Evolutionary conservation across 2,329 filamentous ascomycete genomes (phyloP).

Genomic region (Fusarium marasasianum): DNA sequence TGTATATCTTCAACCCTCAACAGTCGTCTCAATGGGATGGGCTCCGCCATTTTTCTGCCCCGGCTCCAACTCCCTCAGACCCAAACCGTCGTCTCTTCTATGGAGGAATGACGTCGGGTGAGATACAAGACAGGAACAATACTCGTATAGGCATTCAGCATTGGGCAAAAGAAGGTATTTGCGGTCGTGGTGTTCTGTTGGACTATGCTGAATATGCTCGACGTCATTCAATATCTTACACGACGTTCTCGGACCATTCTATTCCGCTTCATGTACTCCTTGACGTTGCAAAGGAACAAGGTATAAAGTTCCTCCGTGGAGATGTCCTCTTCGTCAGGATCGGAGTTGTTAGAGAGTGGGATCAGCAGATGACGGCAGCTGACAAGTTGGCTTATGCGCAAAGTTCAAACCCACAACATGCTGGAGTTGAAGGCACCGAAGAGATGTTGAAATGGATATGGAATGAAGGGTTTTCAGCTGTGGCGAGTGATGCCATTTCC

Average conservation of each 20-base stretch:
- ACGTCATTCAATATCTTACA: not conserved
- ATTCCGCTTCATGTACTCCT: not conserved
- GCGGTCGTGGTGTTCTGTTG: not conserved
- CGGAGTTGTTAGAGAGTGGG: not conserved
- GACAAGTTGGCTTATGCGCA: not conserved
- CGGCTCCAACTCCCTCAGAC: not conserved
- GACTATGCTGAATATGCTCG: not conserved
- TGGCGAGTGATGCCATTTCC: not conserved
- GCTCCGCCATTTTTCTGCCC: not conserved
- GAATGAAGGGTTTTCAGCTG: not conserved
- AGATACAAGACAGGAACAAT: not conserved
- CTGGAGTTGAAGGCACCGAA: not conserved
- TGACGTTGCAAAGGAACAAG: not conserved
- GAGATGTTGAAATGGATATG: constrained; percentile 4
- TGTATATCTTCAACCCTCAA: constrained; percentile 3
- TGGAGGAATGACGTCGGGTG: not conserved
- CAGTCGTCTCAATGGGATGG: constrained; percentile 7
- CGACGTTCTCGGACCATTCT: not conserved
- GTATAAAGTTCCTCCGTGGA: not conserved
- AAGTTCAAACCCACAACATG: not conserved
- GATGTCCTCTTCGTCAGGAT: not conserved
- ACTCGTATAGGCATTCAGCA: not conserved
- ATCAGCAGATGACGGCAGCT: not conserved
- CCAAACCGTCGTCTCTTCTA: not conserved
- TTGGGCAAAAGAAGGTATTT: constrained; percentile 1